Percentiles rank a stretch among this genome's conserved stretches.
Conservation (phyloP, 306 rosid species). For the Rosa rugosa region DNA sequence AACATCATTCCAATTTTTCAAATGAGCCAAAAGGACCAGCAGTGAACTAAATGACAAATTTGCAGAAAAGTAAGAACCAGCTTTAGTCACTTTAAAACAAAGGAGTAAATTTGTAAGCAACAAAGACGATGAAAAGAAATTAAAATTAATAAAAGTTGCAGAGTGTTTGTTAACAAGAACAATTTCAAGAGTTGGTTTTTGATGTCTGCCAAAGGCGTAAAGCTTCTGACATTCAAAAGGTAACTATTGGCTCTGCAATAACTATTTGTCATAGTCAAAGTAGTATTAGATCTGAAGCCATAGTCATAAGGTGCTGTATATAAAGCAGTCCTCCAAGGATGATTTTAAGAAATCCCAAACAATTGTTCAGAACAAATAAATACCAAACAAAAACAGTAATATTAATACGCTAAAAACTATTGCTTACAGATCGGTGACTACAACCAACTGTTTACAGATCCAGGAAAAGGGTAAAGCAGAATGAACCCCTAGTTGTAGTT, state of each 20-base stretch:
- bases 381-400: background rate
- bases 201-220: background rate
- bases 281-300: background rate
- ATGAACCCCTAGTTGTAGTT: background rate
- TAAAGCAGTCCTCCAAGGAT: background rate
- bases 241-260: background rate
- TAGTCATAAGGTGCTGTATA: background rate
- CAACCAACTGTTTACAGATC: background rate
- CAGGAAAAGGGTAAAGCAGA: background rate
- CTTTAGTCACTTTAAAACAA: background rate
- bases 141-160: background rate
- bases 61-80: background rate
- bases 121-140: background rate
- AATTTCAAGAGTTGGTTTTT: background rate
- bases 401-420: background rate
- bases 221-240: background rate
- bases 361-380: too few relatives aligned
- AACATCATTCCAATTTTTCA: background rate
- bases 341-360: too few relatives aligned
- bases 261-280: background rate
- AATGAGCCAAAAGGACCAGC: background rate
- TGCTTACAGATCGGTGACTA: constrained; percentile 4
- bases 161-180: background rate
- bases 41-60: background rate
- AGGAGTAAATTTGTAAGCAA: background rate